Evolutionary conservation across 2,329 filamentous ascomycete genomes (phyloP).

Genomic region (Aureobasidium leucospermi): DNA sequence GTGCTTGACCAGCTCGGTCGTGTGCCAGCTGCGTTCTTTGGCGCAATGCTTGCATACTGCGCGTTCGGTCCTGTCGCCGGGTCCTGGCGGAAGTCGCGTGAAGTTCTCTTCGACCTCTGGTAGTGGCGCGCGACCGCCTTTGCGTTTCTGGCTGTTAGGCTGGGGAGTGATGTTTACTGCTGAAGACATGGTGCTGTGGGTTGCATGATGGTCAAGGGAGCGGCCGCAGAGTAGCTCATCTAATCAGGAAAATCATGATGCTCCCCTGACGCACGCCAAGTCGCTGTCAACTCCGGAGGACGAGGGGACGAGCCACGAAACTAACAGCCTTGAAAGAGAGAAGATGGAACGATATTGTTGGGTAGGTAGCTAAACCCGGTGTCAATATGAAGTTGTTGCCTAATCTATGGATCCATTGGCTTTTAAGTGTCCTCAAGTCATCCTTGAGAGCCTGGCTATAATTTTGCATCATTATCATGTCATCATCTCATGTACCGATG

Average conservation of each 20-base stretch:
- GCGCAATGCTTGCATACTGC: conserved; percentile 9
- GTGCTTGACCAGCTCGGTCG: conserved; percentile 11
- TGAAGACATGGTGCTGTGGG: conserved; percentile 8
- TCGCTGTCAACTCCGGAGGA: not conserved
- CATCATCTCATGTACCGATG: not conserved
- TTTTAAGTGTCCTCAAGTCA: not conserved
- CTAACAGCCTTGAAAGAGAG: too few relatives aligned
- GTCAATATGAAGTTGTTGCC: too few relatives aligned
- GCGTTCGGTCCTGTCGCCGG: conserved; percentile 6
- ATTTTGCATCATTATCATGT: not conserved
- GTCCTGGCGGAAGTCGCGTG: conserved; percentile 6
- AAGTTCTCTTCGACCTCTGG: conserved; percentile 11
- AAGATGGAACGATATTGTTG: too few relatives aligned
- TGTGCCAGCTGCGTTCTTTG: conserved; percentile 10
- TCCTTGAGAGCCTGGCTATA: not conserved
- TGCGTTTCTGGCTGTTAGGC: conserved; percentile 1
- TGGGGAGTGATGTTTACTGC: not conserved
- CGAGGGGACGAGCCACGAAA: too few relatives aligned
- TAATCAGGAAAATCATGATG: conserved; percentile 12
- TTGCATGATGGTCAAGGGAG: conserved; percentile 5
- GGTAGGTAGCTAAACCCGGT: too few relatives aligned
- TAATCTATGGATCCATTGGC: too few relatives aligned
- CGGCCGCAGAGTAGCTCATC: not conserved
- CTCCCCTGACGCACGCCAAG: conserved; percentile 14
- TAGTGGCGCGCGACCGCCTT: conserved; percentile 1